Evolutionary conservation across 2,329 filamentous ascomycete genomes (phyloP).

Genomic region (Aspergillus cejpii): DNA sequence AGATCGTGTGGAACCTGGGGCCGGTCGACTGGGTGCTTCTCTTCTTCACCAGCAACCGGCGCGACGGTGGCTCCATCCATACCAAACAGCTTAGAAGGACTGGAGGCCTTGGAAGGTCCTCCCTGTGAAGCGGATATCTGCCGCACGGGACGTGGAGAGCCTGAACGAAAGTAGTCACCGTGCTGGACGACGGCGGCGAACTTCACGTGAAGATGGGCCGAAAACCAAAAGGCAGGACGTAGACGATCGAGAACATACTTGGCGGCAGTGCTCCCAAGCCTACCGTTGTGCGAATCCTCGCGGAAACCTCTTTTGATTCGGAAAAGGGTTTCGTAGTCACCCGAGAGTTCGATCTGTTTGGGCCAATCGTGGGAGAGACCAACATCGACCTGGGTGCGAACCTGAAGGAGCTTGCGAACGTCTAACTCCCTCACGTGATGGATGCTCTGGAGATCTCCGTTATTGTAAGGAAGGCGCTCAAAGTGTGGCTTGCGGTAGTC

Average conservation of each 20-base stretch:
- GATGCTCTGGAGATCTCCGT: slow-evolving; percentile 68
- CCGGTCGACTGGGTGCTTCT: slow-evolving; percentile 1
- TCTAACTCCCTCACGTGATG: slow-evolving; percentile 90
- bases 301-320: slow-evolving; percentile 66
- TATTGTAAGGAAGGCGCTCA: slow-evolving; percentile 78
- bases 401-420: slow-evolving; percentile 75
- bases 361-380: slow-evolving; percentile 97
- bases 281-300: slow-evolving; percentile 66
- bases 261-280: slow-evolving; percentile 72
- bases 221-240: slow-evolving; percentile 82
- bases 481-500: slow-evolving; percentile 78
- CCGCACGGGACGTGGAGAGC: slow-evolving; percentile 1
- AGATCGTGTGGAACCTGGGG: neutral
- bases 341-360: slow-evolving; percentile 69
- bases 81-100: slow-evolving; percentile 12
- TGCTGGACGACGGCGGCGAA: slow-evolving; percentile 61
- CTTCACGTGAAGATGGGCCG: slow-evolving; percentile 86
- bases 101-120: neutral
- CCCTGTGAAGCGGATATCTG: slow-evolving; percentile 1
- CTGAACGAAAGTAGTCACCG: slow-evolving; percentile 23
- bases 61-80: slow-evolving; percentile 17
- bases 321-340: slow-evolving; percentile 64
- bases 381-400: slow-evolving; percentile 83
- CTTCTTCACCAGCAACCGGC: slow-evolving; percentile 8
- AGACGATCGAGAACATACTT: slow-evolving; percentile 73